Evolutionary conservation across 2,329 filamentous ascomycete species (phyloP), one percentile per base, ranked within the genome.

Genomic region (Bisporella sp.): DNA sequence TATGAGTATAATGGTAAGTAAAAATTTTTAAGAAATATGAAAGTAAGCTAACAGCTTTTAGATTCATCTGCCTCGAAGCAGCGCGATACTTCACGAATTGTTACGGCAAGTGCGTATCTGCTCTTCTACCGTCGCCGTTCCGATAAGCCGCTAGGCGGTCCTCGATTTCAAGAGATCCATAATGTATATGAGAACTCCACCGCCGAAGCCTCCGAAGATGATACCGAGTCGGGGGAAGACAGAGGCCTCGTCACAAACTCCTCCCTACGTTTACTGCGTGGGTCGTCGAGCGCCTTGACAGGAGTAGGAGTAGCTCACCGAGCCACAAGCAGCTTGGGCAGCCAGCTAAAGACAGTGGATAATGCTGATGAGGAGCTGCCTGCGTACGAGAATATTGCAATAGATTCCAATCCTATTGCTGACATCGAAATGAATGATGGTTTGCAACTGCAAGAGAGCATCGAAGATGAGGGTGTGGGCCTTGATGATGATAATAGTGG

Each of bases 101-200:
- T 95, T 5, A 87, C 88, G 4, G 71, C 79, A 12, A 84, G 87
- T 21, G 93, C 93, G 0, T 99, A 99, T 68, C 78, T 99, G 8
- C 76, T 99, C 33, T 99, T 99, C 74, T 99, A 99, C 71, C 88
- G 93, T 40, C 87, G 93, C 51, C 85, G 89, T 56, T 89, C 89
- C 5, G 75, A 79, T 6, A 70, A 69, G 54, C 87, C 89, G 55
- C 81, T 99, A 57, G 93, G 93, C 51, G 91, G 91, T 30, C 77
- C 84, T 42, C 78, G 78, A 47, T 84, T 96, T 53, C 78, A 84
- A 59, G 74, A 84, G 57, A 82, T 96, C 46, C 74, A 88, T 48
- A 78, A 83, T 47, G 74, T 77, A 49, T 87, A 79, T 62, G 75
- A 77, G 56, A 76, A 77, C 53, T 70, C 75, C 47, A 66, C 68